Evolutionary conservation across 257 asterid species (phyloP).

Genomic region (Cynanchum wilfordii): DNA sequence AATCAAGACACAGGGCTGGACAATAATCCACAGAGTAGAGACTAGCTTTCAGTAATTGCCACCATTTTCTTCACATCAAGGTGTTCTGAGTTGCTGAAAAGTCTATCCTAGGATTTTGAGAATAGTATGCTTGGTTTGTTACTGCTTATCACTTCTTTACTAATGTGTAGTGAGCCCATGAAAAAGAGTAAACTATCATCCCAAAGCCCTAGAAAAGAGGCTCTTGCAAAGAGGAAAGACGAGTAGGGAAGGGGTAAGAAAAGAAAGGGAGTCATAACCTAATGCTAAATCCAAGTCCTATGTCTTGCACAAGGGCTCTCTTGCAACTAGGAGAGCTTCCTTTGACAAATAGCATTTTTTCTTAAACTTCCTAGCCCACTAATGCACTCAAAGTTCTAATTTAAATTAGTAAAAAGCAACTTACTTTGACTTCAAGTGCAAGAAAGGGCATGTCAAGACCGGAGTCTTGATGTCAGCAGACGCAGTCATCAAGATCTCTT

Average conservation of each 20-base stretch:
- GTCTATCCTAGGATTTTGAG: neutral
- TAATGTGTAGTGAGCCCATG: neutral
- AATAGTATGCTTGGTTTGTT: neutral
- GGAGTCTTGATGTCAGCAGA: conserved; percentile 74
- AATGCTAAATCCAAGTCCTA: neutral
- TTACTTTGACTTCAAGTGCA: conserved; percentile 57
- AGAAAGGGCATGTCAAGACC: conserved; percentile 85
- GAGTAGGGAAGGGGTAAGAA: neutral
- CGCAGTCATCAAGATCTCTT: conserved; percentile 94
- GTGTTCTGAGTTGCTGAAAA: neutral
- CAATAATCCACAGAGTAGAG: neutral
- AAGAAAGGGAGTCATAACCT: neutral
- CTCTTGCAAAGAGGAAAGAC: no score
- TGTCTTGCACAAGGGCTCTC: neutral
- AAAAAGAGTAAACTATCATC: neutral
- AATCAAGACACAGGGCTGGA: neutral
- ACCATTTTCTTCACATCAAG: neutral
- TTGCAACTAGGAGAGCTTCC: neutral
- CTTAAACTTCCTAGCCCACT: neutral
- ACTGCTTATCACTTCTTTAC: neutral
- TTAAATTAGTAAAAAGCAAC: conserved; percentile 16
- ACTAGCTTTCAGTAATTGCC: neutral
- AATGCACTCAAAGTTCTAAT: neutral
- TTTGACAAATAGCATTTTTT: neutral
- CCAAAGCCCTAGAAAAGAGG: neutral